Percentiles rank a stretch among this genome's conserved stretches.
phyloP scores from a whole-genome alignment of 2,329 filamentous ascomycete species.

The Neofusicoccum kwambonambiense region DNA sequence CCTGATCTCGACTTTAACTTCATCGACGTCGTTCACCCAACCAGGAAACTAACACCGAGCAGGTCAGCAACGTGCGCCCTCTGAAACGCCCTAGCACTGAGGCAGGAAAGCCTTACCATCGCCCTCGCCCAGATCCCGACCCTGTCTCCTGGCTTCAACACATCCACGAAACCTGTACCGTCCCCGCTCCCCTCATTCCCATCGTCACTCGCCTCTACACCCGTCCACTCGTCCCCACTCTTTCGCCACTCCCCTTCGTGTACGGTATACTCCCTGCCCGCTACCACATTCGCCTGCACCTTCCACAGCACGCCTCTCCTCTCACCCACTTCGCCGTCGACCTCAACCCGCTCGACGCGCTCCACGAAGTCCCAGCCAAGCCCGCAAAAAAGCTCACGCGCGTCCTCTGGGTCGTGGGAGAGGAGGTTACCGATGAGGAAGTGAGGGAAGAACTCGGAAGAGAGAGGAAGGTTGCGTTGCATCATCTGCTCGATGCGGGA shows the following conservation, averaged over 20 bases:
- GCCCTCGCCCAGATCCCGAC: conserved; percentile 34
- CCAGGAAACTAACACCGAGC: conserved; percentile 27
- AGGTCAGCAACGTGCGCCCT: neutral
- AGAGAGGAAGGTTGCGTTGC: conserved; percentile 18
- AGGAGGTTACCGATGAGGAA: conserved; percentile 18
- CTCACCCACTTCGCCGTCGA: conserved; percentile 10
- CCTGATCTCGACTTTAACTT: conserved; percentile 24
- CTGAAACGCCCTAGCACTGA: neutral
- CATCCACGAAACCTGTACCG: conserved; percentile 29
- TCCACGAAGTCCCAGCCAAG: conserved; percentile 15
- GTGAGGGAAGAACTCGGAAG: conserved; percentile 22
- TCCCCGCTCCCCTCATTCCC: conserved; percentile 25
- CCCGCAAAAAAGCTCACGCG: neutral
- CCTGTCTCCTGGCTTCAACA: conserved; percentile 28
- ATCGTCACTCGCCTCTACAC: conserved; percentile 12
- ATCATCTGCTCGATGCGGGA: conserved; percentile 1
- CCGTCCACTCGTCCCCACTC: conserved; percentile 3
- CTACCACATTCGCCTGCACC: conserved; percentile 33
- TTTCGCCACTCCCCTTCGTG: neutral
- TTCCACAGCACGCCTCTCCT: conserved; percentile 26
- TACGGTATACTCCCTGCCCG: conserved; percentile 1
- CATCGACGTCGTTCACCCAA: conserved; percentile 30
- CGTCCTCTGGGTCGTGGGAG: conserved; percentile 5
- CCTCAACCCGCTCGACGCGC: conserved; percentile 9
- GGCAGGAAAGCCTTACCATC: conserved; percentile 26